phyloP scores from a whole-genome alignment of 768 basidiomycete species.

The Pulveroboletus frians region DNA sequence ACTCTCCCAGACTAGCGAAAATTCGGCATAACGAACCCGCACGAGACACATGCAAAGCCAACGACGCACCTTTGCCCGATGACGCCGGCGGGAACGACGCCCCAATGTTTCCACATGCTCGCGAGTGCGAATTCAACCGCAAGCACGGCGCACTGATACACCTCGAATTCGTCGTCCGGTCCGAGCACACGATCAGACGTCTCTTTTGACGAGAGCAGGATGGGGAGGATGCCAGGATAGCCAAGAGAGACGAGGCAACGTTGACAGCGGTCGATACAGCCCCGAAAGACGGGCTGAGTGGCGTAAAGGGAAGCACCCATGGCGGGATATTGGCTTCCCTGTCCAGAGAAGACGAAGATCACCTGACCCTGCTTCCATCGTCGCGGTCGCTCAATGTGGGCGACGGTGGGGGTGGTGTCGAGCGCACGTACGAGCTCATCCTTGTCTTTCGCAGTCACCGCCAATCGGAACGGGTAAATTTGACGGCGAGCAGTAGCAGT shows the following conservation, averaged over 20 bases:
- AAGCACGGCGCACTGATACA: slow-evolving; percentile 52
- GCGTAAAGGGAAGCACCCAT: slow-evolving; percentile 60
- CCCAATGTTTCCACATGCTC: slow-evolving; percentile 65
- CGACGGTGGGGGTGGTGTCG: slow-evolving; percentile 26
- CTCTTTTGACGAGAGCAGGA: slow-evolving; percentile 32
- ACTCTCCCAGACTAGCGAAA: slow-evolving; percentile 64
- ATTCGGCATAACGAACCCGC: not conserved
- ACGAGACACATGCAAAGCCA: not conserved
- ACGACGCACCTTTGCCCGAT: slow-evolving; percentile 64
- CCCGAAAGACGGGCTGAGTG: slow-evolving; percentile 43
- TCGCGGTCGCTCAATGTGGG: slow-evolving; percentile 25
- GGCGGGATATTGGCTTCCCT: slow-evolving; percentile 61
- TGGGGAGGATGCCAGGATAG: slow-evolving; percentile 44
- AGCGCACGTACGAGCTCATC: slow-evolving; percentile 47
- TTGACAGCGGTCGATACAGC: slow-evolving; percentile 56
- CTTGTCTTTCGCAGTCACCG: slow-evolving; percentile 40
- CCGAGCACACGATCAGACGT: slow-evolving; percentile 18
- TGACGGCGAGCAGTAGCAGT: slow-evolving; percentile 63
- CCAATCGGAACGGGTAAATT: slow-evolving; percentile 48
- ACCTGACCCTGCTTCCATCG: slow-evolving; percentile 23
- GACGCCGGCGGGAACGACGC: slow-evolving; percentile 53
- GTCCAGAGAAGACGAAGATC: slow-evolving; percentile 70
- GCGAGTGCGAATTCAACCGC: slow-evolving; percentile 60
- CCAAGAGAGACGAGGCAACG: slow-evolving; percentile 42
- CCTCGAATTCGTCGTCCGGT: slow-evolving; percentile 38